These are phyloP conservation scores for Phytophthora citricola DNA, from an alignment of 352 stramenopile genomes.

Conservation along the genomic window DNA sequence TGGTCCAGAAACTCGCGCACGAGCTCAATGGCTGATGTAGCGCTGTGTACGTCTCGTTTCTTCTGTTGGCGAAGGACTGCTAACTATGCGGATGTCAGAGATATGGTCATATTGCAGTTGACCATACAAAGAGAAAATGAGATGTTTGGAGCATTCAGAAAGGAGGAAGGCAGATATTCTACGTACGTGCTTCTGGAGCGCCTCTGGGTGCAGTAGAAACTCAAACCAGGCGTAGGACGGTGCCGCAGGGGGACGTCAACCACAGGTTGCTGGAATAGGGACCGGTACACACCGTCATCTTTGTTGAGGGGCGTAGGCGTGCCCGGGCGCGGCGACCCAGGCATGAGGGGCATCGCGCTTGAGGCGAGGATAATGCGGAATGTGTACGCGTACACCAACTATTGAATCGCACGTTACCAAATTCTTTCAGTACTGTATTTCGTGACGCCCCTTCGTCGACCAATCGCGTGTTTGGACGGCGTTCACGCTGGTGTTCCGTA, in stretches of 20 bases:
- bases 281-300: constrained; percentile 82
- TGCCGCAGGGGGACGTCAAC: constrained; percentile 73
- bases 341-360: constrained; percentile 61
- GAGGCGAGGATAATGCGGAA: background rate
- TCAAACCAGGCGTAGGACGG: constrained; percentile 87
- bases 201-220: constrained; percentile 83
- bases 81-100: constrained; percentile 40
- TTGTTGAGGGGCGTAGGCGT: constrained; percentile 48
- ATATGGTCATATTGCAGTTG: constrained; percentile 17
- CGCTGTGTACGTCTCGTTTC: constrained; percentile 50
- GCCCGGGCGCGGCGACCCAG: constrained; percentile 62
- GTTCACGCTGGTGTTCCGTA: no score
- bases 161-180: background rate
- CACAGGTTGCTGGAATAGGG: constrained; percentile 83
- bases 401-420: background rate
- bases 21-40: constrained; percentile 78
- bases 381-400: constrained; percentile 8
- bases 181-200: constrained; percentile 76
- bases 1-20: constrained; percentile 87
- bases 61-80: constrained; percentile 55
- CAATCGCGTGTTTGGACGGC: constrained; percentile 18
- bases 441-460: constrained; percentile 4
- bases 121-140: background rate
- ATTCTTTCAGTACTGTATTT: background rate
- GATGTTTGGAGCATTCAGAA: background rate